Conservation (phyloP, 1,284 basidiomycete species). For the Ceratobasidium sp. region DNA sequence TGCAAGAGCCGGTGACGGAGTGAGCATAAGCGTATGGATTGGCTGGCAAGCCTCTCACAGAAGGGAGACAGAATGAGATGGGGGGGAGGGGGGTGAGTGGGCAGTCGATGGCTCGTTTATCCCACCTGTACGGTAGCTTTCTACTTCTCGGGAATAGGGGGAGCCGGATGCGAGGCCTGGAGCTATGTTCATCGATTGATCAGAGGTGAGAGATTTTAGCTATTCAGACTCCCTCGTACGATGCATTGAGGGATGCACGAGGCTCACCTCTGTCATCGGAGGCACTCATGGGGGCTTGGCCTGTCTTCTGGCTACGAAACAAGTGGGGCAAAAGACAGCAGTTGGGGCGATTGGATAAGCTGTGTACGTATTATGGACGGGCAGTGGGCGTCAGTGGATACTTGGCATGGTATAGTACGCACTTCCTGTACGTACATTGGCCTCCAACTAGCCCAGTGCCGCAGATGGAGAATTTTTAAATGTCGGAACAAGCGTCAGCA, state of each 20-base stretch:
- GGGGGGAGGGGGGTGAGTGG: constrained; percentile 13
- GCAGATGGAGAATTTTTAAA: no score
- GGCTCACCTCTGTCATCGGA: constrained; percentile 9
- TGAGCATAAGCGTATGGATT: neutral
- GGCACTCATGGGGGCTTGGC: neutral
- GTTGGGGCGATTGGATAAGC: neutral
- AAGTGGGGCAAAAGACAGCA: neutral
- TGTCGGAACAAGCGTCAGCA: no score
- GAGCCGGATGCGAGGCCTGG: neutral
- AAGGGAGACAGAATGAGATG: neutral
- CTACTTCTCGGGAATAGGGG: neutral
- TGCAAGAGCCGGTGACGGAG: neutral
- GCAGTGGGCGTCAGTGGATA: neutral
- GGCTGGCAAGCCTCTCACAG: neutral
- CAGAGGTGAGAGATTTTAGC: constrained; percentile 8
- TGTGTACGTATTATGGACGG: neutral
- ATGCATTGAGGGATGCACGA: constrained; percentile 2
- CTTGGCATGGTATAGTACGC: neutral
- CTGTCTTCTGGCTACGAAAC: neutral
- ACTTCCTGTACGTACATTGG: neutral
- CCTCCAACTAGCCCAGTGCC: no score
- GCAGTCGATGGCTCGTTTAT: no score
- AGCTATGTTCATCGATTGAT: neutral
- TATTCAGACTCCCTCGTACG: neutral
- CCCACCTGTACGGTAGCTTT: constrained; percentile 53